Conservation (phyloP, 371 early-diverging fungal species). For the Mucor irregularis region DNA sequence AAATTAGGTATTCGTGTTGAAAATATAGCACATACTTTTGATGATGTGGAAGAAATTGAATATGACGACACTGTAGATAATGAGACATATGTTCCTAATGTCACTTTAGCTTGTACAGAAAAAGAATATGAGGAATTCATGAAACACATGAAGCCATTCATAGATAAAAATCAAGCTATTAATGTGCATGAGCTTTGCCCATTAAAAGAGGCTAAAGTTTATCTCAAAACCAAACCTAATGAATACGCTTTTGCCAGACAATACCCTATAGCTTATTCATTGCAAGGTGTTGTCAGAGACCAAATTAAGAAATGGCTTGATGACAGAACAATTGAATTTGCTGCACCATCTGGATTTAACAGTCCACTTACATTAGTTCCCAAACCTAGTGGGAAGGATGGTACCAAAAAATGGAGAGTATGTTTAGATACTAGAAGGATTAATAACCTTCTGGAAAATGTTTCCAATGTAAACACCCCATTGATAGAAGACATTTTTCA, state of each 20-base stretch:
- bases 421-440: not conserved
- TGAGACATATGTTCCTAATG: not conserved
- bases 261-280: slow-evolving; percentile 1
- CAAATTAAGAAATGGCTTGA: slow-evolving; percentile 10
- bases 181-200: not conserved
- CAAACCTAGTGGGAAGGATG: not conserved
- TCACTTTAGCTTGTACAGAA: not conserved
- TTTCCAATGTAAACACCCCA: not conserved
- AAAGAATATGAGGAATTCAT: not conserved
- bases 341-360: not conserved
- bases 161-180: not conserved
- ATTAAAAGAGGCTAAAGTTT: not conserved
- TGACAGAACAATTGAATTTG: not conserved
- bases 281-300: not conserved
- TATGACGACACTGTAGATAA: not conserved
- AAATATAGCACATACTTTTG: not conserved
- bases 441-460: not conserved
- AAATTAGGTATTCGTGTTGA: not conserved
- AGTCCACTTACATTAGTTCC: not conserved
- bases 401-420: not conserved
- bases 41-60: not conserved
- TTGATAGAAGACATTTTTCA: not conserved
- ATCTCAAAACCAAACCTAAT: not conserved
- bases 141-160: no score
- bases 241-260: not conserved